Evolutionary conservation across 2,329 filamentous ascomycete species (phyloP).

Genomic region (Fusarium armeniacum): DNA sequence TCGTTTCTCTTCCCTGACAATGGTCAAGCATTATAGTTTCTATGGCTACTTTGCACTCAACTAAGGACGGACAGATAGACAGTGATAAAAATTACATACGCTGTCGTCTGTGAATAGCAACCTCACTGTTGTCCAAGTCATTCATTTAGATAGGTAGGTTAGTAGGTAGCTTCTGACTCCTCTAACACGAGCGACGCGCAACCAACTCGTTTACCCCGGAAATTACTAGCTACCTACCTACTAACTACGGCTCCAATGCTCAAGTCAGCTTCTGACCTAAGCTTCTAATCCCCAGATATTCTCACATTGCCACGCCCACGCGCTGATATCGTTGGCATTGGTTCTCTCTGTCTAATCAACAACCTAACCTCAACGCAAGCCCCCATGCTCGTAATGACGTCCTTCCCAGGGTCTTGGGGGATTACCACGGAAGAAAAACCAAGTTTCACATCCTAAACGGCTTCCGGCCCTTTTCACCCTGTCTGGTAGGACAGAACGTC

Average conservation of each 20-base stretch:
- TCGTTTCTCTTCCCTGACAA: background rate
- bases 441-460: conserved; percentile 39
- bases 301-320: background rate
- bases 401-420: conserved; percentile 15
- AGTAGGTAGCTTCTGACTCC: background rate
- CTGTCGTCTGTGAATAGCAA: conserved; percentile 7
- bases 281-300: conserved; percentile 1
- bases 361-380: background rate
- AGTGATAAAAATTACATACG: conserved; percentile 18
- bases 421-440: conserved; percentile 31
- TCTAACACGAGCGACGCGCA: conserved; percentile 11
- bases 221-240: conserved; percentile 7
- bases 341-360: conserved; percentile 4
- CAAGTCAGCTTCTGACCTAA: conserved; percentile 12
- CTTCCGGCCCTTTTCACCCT: conserved; percentile 27
- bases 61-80: background rate
- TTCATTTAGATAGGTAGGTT: background rate
- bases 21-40: background rate
- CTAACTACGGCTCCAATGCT: background rate
- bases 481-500: conserved; percentile 17
- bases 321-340: conserved; percentile 14
- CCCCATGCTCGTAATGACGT: conserved; percentile 32
- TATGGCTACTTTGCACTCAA: background rate
- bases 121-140: background rate
- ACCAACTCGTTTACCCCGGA: conserved; percentile 13